Conservation (phyloP, 2,329 filamentous ascomycete species). For the Fusarium sp. region DNA sequence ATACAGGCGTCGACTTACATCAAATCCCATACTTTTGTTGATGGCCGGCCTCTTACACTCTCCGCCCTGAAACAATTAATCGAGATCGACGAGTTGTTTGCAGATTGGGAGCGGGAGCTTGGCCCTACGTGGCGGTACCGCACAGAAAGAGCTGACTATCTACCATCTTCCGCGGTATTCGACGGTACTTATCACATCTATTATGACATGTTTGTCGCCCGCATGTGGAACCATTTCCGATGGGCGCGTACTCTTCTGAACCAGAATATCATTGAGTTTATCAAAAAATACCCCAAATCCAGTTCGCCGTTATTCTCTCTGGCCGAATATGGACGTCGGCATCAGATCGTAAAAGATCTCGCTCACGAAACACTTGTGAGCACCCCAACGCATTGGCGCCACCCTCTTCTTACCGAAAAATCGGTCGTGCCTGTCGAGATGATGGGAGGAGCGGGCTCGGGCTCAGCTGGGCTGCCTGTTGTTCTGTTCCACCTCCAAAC, state of each 20-base stretch:
- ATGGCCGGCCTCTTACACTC: slow-evolving; percentile 54
- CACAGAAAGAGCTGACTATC: slow-evolving; percentile 49
- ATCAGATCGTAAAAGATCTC: slow-evolving; percentile 54
- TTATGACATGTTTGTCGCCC: slow-evolving; percentile 64
- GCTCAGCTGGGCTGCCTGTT: slow-evolving; percentile 62
- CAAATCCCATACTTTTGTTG: slow-evolving; percentile 52
- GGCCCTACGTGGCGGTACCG: slow-evolving; percentile 55
- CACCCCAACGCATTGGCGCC: slow-evolving; percentile 64
- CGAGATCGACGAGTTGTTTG: slow-evolving; percentile 56
- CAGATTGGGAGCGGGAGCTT: slow-evolving; percentile 54
- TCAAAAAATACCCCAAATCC: slow-evolving; percentile 55
- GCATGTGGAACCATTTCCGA: slow-evolving; percentile 71
- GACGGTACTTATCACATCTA: slow-evolving; percentile 68
- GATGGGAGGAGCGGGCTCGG: slow-evolving; percentile 57
- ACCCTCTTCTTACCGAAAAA: slow-evolving; percentile 59
- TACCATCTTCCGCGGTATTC: slow-evolving; percentile 61
- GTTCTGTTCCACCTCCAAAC: slow-evolving; percentile 63
- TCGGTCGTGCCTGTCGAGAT: slow-evolving; percentile 53
- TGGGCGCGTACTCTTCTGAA: slow-evolving; percentile 68
- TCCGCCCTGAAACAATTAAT: slow-evolving; percentile 56
- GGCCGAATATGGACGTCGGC: slow-evolving; percentile 49
- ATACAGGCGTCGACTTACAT: slow-evolving; percentile 56
- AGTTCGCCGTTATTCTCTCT: slow-evolving; percentile 51
- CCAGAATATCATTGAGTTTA: slow-evolving; percentile 61
- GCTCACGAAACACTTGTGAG: slow-evolving; percentile 61